Base-by-base conservation (phyloP, 306 rosid genomes). In the Arachis hypogaea region DNA sequence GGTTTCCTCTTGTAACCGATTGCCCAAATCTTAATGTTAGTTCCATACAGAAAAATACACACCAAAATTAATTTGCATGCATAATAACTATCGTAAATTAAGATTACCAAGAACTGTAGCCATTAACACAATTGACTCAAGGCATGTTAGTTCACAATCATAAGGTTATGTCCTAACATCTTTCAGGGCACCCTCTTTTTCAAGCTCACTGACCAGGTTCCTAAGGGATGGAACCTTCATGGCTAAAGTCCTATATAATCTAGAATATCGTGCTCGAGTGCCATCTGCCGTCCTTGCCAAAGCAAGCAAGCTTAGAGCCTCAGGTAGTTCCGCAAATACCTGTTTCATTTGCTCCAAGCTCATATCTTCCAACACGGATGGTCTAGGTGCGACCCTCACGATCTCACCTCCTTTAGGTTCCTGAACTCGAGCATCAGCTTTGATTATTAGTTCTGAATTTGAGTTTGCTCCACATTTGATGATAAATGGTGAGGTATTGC, bases 391-490 rank as follows among this genome's bases (percentile, higher is more conserved):
- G 4, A 89, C 93, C 69, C 93, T 79, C 78, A 89, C 90, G 58
- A 92, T 87, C 84, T 86, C 97, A 65, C 84, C 87, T 6, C 91
- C 97, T 76, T 86, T 92, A 11, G 97, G 97, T 52, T 92, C 96
- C 81, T 84, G 91, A 68, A 92, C 86, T 67, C 83, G 84, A 71
- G 91, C 86, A 71, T 89, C 85, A 0, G 93, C 91, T 84, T 92
- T 92, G 12, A 92, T 84, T 43, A 89, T 92, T 28, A 92, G 82
- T 77, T 92, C 97, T 12, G 93, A 84, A 69, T 86, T 92, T 47
- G 96, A 89, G 86, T 92, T 92, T 63, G 97, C 91, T 22, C 97
- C 97, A 59, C 96, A 86, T 81, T 92, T 87, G 71, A 92, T 87
- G 79, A 92, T 87, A 82, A 92, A 92, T 61, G 97, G 89, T 9